These are phyloP conservation scores for Botrytis galanthina DNA, from an alignment of 2,329 filamentous ascomycete genomes.

Conservation along the genomic window DNA sequence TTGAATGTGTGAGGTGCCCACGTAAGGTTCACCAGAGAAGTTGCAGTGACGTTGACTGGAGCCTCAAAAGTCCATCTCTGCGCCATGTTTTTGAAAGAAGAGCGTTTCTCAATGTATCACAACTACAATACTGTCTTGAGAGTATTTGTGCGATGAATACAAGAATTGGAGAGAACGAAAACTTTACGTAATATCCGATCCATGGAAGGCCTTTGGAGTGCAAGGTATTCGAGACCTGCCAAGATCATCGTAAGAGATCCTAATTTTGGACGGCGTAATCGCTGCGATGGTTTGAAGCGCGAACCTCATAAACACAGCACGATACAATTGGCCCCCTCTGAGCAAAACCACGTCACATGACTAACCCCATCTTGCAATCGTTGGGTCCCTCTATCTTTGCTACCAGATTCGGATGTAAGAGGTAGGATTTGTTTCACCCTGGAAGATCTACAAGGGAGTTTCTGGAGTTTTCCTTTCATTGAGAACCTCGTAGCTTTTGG, in stretches of 20 bases:
- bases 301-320: neutral
- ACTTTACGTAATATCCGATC: fast-evolving
- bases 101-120: neutral
- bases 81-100: neutral
- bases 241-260: neutral
- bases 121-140: neutral
- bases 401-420: neutral
- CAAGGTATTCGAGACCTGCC: neutral
- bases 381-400: neutral
- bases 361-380: neutral
- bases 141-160: neutral
- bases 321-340: neutral
- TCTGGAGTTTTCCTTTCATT: neutral
- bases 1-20: neutral
- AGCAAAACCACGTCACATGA: neutral
- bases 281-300: neutral
- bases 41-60: neutral
- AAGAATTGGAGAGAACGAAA: no score
- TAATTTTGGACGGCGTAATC: no score
- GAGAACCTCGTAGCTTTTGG: no score
- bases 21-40: neutral
- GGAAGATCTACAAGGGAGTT: no score
- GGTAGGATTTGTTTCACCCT: neutral
- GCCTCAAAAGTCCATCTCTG: constrained; percentile 6
- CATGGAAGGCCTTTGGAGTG: no score